Conservation (phyloP, 2,329 filamentous ascomycete genomes). For the Elsinoe fawcettii region DNA sequence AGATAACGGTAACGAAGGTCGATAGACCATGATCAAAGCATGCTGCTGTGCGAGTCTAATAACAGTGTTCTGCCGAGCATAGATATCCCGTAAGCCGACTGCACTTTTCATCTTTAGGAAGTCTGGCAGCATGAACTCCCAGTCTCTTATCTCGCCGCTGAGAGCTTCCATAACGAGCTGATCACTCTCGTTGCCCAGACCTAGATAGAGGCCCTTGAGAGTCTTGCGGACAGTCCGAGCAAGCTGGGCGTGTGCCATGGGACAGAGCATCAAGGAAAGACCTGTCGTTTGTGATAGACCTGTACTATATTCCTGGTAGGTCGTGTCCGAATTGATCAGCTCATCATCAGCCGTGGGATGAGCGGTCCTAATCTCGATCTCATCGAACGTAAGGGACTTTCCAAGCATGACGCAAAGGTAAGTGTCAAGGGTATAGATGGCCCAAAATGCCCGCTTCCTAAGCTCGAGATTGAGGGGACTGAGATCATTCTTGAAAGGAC, state of each 20-base stretch:
- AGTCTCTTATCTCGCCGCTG: conserved; percentile 21
- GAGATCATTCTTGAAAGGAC: conserved; percentile 24
- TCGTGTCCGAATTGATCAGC: conserved; percentile 14
- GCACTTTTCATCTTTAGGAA: conserved; percentile 39
- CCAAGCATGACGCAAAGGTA: conserved; percentile 35
- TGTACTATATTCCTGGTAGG: neutral
- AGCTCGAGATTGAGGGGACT: conserved; percentile 24
- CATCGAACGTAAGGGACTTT: conserved; percentile 32
- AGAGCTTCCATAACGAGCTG: conserved; percentile 21
- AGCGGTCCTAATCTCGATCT: conserved; percentile 21
- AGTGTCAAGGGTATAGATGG: conserved; percentile 34
- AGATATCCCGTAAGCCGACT: conserved; percentile 40
- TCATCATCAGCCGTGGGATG: conserved; percentile 22
- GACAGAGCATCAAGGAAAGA: conserved; percentile 3
- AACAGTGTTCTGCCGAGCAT: conserved; percentile 47
- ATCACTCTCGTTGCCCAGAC: conserved; percentile 18
- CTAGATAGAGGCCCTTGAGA: conserved; percentile 24
- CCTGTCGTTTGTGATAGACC: neutral
- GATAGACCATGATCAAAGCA: conserved; percentile 49
- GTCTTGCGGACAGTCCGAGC: conserved; percentile 26
- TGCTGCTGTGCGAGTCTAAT: conserved; percentile 49
- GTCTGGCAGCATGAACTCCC: conserved; percentile 39
- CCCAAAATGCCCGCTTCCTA: conserved; percentile 33
- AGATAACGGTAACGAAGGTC: conserved; percentile 39
- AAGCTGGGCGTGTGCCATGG: conserved; percentile 24